Base-by-base conservation (phyloP, 768 basidiomycete species). In the Boletales sp. region DNA sequence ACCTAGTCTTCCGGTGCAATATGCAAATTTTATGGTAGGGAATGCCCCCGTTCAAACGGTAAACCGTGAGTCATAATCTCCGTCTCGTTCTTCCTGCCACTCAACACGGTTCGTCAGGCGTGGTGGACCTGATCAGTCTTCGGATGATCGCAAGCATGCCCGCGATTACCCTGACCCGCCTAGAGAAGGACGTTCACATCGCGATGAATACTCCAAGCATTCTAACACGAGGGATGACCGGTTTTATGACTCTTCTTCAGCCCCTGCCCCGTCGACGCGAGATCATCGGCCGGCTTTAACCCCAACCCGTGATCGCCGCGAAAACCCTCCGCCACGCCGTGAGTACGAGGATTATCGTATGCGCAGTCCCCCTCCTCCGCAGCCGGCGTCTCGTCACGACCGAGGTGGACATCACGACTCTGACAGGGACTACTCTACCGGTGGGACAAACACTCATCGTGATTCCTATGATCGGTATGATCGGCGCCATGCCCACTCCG, bases 301-400 rank as follows among this genome's bases (percentile, higher is more conserved):
- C 11, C 72, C 87, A 44, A 78, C 84, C 14, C 75, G 86, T 56
- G 87, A 87, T 11, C 81, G 80, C 59, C 74, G 84, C 35, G 87
- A 88, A 50, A 38, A 49, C n/a, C 83, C 85, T 66, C 69, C 77
- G 55, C 59, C 74, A 53, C 70, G 72, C 57, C 79, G 84, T 50
- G 86, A 90, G 42, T 76, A 81, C 58, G 86, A 91, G 57, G 89
- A 90, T 43, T 84, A 82, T 56, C 76, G 83, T 59, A 59, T 66
- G 58, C 76, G 84, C 41, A 85, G 78, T 49, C 66, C 74, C 48
- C 69, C 72, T n/a, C 66, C 67, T 21, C 62, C 62, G 7, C 75
- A 73, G 15, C 70, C 80, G 28, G 73, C 72, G n/a, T 69, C 78
- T 47, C 78, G 83, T 56, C 75, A 79, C 51, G 78, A 81, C 39